Conservation (phyloP, 441 rosid species). For the Eruca vesicaria region DNA sequence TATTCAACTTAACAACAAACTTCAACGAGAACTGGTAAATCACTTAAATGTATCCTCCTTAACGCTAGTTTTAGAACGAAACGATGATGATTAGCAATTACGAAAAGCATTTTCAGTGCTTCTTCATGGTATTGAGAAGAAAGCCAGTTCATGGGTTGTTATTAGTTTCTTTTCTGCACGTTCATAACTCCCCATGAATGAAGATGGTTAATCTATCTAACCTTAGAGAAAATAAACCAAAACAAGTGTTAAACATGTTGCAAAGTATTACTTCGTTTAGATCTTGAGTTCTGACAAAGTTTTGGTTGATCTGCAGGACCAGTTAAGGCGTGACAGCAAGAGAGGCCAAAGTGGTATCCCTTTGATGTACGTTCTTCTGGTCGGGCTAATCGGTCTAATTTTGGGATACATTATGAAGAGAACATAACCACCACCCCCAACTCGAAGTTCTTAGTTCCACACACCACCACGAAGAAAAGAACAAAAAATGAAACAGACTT, state of each 20-base stretch:
- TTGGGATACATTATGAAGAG: constrained; percentile 37
- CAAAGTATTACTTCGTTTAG: neutral
- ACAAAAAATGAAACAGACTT: neutral
- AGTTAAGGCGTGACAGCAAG: constrained; percentile 44
- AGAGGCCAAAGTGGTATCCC: constrained; percentile 37
- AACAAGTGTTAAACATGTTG: neutral
- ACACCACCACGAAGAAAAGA: constrained; percentile 13
- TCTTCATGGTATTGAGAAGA: neutral
- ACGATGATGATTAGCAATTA: neutral
- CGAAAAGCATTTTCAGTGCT: neutral
- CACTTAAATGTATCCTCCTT: neutral
- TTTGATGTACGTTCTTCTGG: constrained; percentile 25
- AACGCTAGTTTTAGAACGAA: neutral
- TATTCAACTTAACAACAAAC: constrained; percentile 60
- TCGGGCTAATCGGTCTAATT: constrained; percentile 32
- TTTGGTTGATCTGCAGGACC: constrained; percentile 51
- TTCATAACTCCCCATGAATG: neutral
- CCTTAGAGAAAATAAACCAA: neutral
- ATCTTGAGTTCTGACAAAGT: constrained; percentile 1
- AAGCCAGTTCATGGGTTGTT: neutral
- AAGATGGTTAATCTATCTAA: neutral
- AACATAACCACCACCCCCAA: constrained; percentile 6
- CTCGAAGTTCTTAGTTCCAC: neutral
- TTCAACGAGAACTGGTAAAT: constrained; percentile 72
- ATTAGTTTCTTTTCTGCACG: neutral